Base-by-base conservation (phyloP, 2,329 filamentous ascomycete species). In the Daldinia eschscholtzii region DNA sequence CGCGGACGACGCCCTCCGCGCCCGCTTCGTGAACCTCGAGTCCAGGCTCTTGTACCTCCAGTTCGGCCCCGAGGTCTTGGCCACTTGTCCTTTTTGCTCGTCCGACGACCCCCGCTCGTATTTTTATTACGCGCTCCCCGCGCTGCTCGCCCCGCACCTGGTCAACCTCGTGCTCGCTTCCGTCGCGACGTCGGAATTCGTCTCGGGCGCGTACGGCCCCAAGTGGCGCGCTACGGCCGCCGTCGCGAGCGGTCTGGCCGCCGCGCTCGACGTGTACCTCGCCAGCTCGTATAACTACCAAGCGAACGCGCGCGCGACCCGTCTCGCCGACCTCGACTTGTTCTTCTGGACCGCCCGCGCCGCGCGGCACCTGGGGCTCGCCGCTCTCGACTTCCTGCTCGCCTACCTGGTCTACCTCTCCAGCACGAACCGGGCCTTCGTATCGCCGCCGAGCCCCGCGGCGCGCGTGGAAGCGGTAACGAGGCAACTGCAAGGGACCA, bases 21-120 rank as follows among this genome's bases (percentile, higher is more conserved):
- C 83, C 28, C 90, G 90, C 74, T 90, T 98, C 76, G 86, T 88
- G 72, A 91, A 87, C 67, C 82, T 91, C 61, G 89, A 93, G 72
- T 91, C 91, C 55, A 87, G 93, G 61, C 86, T 96, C 66, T 84
- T 97, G 6, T 98, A 98, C 81, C 85, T 97, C 59, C 89, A 92
- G 66, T 97, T 89, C 80, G 96, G 96, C 2, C 93, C 94, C 0
- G 85, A 88, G 37, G 88, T 91, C 7, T 79, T 98, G 41, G 84
- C 90, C 23, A 84, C 89, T 65, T 98, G 94, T 79, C 86, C 88
- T n/a, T 97, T 97, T 82, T 98, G 94, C 86, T 85, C 83, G 57
- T 81, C 88, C n/a, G 90, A 92, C 65, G 89, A 92, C 55, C 86
- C 89, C 4, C 83, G 83, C 41, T 88, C 87, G 46, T 98, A 94